A percentile compares a stretch with the other conserved stretches of the same genome.
Evolutionary conservation across 2,329 filamentous ascomycete genomes (phyloP).

Genomic region (Cadophora gregata): DNA sequence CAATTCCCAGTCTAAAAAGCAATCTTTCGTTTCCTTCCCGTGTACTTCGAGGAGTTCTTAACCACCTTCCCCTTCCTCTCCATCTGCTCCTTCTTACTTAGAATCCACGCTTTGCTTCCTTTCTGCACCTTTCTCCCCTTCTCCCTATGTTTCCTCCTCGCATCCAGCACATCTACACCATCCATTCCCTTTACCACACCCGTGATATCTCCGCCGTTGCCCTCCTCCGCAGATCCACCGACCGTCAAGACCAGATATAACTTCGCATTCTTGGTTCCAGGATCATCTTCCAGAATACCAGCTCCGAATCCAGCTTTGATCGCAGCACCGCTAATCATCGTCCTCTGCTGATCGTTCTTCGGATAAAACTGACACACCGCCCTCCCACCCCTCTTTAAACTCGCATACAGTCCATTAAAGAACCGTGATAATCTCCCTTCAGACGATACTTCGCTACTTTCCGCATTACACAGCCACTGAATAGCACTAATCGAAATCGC

Average conservation of each 20-base stretch:
- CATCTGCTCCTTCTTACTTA: constrained; percentile 91
- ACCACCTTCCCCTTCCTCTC: constrained; percentile 93
- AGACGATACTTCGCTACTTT: constrained; percentile 82
- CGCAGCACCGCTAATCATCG: constrained; percentile 90
- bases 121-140: constrained; percentile 68
- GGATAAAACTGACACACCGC: constrained; percentile 99
- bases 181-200: constrained; percentile 90
- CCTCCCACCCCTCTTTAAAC: constrained; percentile 79
- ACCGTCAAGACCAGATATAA: constrained; percentile 95
- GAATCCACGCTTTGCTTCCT: constrained; percentile 83
- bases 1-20: constrained; percentile 64
- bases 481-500: constrained; percentile 94
- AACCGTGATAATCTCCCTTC: constrained; percentile 81
- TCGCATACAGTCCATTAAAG: constrained; percentile 90
- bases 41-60: constrained; percentile 91
- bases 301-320: constrained; percentile 95
- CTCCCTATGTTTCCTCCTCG: constrained; percentile 57
- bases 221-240: constrained; percentile 62
- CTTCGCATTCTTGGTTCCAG: constrained; percentile 95
- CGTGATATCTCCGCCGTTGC: constrained; percentile 78
- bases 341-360: constrained; percentile 89
- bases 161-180: constrained; percentile 80
- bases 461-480: constrained; percentile 99
- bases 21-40: constrained; percentile 82
- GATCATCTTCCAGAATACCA: constrained; percentile 92